These are phyloP conservation scores for Sporothrix variecibatus DNA, from an alignment of 2,329 filamentous ascomycete species.

Conservation along the genomic window DNA sequence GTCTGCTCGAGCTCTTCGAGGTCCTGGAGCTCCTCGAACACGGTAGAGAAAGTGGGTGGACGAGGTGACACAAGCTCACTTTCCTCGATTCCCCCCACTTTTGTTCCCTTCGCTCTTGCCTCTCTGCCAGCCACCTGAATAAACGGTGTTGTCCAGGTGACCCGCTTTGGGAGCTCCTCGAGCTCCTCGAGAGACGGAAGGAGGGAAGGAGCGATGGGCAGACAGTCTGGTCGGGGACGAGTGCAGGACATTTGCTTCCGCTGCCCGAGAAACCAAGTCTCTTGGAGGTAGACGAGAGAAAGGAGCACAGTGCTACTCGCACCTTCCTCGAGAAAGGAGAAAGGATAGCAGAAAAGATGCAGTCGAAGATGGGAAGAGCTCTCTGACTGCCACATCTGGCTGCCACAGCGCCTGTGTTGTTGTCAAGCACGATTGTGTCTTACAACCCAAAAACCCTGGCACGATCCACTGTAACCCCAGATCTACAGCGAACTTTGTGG, in stretches of 20 bases:
- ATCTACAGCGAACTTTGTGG: background rate
- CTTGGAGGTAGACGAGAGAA: background rate
- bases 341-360: background rate
- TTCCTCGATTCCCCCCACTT: slow-evolving; percentile 6
- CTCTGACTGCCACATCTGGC: background rate
- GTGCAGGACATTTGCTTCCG: background rate
- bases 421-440: background rate
- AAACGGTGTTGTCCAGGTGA: background rate
- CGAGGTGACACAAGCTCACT: background rate
- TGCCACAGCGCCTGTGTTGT: background rate
- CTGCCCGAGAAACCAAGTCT: background rate
- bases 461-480: slow-evolving; percentile 1
- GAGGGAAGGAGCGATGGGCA: background rate
- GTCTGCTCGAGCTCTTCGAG: background rate
- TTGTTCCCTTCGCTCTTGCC: background rate
- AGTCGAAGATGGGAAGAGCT: background rate
- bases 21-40: background rate
- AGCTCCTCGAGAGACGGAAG: background rate
- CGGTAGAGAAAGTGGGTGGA: background rate
- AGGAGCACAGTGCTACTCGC: background rate
- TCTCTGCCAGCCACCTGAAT: background rate
- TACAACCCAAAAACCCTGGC: background rate
- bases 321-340: background rate
- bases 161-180: background rate
- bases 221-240: too few species aligned